Conservation (phyloP, 441 rosid genomes). For the Pelargonium citronellum region DNA sequence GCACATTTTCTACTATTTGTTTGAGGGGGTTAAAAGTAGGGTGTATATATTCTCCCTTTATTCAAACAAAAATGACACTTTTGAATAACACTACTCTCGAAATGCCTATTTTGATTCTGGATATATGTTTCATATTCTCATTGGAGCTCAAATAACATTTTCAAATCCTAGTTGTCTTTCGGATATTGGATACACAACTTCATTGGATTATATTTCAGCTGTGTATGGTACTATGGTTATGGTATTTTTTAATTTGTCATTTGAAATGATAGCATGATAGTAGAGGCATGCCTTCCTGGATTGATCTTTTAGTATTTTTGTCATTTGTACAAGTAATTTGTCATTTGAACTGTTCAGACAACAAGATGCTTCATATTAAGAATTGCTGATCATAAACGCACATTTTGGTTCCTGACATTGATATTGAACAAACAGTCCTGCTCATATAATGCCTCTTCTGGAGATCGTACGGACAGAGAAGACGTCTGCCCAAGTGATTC, state of each 20-base stretch:
- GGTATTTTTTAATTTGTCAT: neutral
- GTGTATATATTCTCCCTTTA: neutral
- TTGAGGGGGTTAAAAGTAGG: neutral
- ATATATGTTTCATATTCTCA: neutral
- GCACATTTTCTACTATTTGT: neutral
- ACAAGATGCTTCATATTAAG: neutral
- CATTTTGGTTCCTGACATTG: slow-evolving; percentile 17
- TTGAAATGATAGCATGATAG: neutral
- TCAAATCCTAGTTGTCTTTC: neutral
- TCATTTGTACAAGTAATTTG: neutral
- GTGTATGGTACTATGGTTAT: neutral
- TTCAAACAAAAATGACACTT: neutral
- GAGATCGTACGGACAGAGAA: slow-evolving; percentile 82
- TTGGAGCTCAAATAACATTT: neutral
- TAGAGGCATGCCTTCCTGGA: neutral
- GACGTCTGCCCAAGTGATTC: slow-evolving; percentile 81
- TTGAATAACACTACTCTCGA: neutral
- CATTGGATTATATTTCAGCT: neutral
- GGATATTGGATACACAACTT: neutral
- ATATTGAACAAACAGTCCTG: slow-evolving; percentile 58
- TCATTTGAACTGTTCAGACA: neutral
- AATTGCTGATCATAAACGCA: neutral
- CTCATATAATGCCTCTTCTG: slow-evolving; percentile 92
- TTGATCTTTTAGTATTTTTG: neutral
- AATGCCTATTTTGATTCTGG: neutral